Conservation (phyloP, 2,329 filamentous ascomycete genomes). For the Fusarium clavum region DNA sequence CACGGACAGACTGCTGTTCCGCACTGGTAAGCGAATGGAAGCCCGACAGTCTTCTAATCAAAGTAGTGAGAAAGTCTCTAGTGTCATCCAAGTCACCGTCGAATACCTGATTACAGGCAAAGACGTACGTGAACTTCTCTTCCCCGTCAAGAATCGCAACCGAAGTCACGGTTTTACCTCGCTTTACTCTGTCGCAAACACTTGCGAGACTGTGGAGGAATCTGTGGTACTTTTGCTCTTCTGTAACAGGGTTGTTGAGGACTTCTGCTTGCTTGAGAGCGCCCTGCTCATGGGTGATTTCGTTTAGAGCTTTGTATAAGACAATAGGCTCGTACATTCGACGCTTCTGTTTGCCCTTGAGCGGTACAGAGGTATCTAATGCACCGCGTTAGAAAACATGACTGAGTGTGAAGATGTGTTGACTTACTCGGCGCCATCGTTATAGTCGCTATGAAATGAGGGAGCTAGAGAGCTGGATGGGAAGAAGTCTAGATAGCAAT, state of each 20-base stretch:
- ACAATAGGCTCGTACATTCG: constrained; percentile 48
- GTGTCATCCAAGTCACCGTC: neutral
- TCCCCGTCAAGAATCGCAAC: constrained; percentile 46
- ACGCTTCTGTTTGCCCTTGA: constrained; percentile 38
- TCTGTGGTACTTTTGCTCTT: constrained; percentile 41
- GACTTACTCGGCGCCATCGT: constrained; percentile 20
- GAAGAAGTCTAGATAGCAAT: neutral
- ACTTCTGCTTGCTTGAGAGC: constrained; percentile 3
- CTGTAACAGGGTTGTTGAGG: constrained; percentile 1
- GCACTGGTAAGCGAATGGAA: neutral
- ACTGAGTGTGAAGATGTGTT: fast-evolving
- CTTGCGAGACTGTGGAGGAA: constrained; percentile 50
- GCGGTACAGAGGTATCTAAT: neutral
- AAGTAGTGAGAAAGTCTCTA: constrained; percentile 5
- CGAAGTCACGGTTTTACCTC: constrained; percentile 49
- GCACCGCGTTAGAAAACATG: neutral
- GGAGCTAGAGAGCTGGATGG: neutral
- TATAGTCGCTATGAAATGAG: too few relatives aligned
- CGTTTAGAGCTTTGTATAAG: constrained; percentile 42
- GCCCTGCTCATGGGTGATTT: constrained; percentile 26
- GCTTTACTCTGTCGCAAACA: constrained; percentile 47
- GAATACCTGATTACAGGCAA: constrained; percentile 48
- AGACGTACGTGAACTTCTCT: constrained; percentile 46
- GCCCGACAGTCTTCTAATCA: constrained; percentile 27
- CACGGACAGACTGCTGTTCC: neutral